Conservation (phyloP, 768 basidiomycete genomes). For the Clitopilus hobsonii region DNA sequence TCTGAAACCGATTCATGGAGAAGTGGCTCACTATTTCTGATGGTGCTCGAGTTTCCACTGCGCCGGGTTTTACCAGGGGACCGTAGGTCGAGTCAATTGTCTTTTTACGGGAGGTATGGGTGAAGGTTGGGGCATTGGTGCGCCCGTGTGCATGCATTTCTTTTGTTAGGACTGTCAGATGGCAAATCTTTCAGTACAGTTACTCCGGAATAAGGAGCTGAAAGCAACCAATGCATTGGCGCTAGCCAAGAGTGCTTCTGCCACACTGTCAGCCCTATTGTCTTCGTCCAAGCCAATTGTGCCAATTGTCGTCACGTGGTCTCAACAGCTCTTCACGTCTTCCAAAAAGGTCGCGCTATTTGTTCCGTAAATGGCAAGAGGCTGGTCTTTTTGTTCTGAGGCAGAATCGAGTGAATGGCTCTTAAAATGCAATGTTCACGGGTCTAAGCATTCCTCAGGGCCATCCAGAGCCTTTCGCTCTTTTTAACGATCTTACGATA, state of each 20-base stretch:
- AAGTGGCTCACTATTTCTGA: not conserved
- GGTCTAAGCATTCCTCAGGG: not conserved
- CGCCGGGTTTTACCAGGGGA: not conserved
- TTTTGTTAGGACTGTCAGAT: not conserved
- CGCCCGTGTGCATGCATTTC: not conserved
- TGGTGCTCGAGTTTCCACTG: not conserved
- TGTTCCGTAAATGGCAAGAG: not conserved
- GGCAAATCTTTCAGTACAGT: not conserved
- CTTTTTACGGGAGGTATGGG: not conserved
- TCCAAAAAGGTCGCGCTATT: not conserved
- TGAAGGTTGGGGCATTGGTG: not conserved
- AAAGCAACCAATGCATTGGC: not conserved
- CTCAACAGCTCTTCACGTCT: not conserved
- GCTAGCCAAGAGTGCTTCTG: not conserved
- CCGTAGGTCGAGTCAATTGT: not conserved
- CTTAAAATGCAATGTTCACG: not conserved
- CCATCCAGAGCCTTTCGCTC: slow-evolving; percentile 1
- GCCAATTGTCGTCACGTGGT: not conserved
- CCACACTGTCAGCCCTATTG: not conserved
- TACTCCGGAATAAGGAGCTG: not conserved
- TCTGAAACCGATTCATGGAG: not conserved
- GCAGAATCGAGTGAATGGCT: not conserved
- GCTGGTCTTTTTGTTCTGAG: not conserved
- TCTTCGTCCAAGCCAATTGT: not conserved
- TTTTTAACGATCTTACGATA: not conserved